Base-by-base conservation (phyloP, 2,329 filamentous ascomycete genomes). In the Pseudocercospora macadamiae region DNA sequence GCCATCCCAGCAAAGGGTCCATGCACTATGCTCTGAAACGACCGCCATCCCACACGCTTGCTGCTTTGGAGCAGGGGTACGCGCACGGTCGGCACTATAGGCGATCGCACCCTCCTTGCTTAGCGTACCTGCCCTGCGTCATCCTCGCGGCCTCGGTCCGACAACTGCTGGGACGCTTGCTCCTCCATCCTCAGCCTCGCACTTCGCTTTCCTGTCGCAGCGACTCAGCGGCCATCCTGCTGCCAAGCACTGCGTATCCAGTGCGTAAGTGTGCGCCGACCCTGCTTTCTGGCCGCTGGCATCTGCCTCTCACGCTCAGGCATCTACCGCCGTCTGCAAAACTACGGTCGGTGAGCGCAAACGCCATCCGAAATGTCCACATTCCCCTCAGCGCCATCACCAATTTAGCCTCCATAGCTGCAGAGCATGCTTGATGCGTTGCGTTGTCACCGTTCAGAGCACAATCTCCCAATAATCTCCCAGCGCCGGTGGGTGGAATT, bases 21-120 rank as follows among this genome's bases (percentile, higher is more conserved):
- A 47, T 47, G 42, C 42, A 34, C 26, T 23, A 23, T 5, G 47
- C 26, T 30, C 47, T 49, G 47, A 49, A 49, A 49, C 47, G 25
- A 26, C 23, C 36, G 7, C 8, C 36, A 45, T 34, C 32, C 51
- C 51, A 53, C 51, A 39, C 32, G 19, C 10, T 32, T 51, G 14
- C 12, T 21, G n/a, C 39, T n/a, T n/a, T n/a, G n/a, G n/a, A 18
- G 45, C 45, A 49, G 45, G 45, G 45, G 25, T 30, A 25, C 30
- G 45, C 26, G 45, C 23, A 47, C 42, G 42, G 42, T 21, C 42
- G 49, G 49, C 26, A 37, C 49, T 37, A 18, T 39, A 39, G 44
- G 25, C 53, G 53, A 55, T 55, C 53, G 52, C 53, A 37, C 28
- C 28, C 37, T 51, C 42, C 42, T 30, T 49, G 54, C 44, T 14